A percentile compares a stretch with the other conserved stretches of the same genome.
These are phyloP conservation scores for Alopecurus myosuroides DNA, from an alignment of 176 grass and related monocot genomes.

Conservation along the genomic window DNA sequence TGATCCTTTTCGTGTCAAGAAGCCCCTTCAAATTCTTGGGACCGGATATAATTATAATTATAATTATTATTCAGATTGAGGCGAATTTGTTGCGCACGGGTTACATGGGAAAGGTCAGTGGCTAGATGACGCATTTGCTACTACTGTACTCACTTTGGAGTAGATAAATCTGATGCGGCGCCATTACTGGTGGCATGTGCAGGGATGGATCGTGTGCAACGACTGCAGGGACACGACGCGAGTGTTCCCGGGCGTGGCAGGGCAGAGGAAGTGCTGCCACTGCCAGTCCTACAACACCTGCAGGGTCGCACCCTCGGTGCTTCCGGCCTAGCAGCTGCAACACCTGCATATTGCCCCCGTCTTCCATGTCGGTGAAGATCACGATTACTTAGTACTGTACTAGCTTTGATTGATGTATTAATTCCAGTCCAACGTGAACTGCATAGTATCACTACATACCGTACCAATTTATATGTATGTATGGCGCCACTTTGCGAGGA, in stretches of 20 bases:
- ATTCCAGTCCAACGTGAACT: constrained; percentile 23
- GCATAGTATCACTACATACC: not conserved
- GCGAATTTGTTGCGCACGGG: constrained; percentile 30
- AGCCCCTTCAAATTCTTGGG: not conserved
- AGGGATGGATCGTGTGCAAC: constrained; percentile 91
- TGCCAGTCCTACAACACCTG: constrained; percentile 82
- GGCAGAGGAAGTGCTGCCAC: constrained; percentile 73
- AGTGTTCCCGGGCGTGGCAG: constrained; percentile 47
- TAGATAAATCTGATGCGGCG: not conserved
- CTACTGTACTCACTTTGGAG: not conserved
- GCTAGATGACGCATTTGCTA: not conserved
- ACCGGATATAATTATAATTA: not conserved
- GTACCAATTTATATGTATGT: not conserved
- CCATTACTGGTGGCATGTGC: not conserved
- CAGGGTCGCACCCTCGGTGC: constrained; percentile 46
- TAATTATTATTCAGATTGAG: constrained; percentile 46
- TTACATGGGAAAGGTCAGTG: constrained; percentile 55
- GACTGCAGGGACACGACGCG: constrained; percentile 83
- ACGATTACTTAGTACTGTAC: not conserved
- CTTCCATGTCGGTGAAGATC: not conserved
- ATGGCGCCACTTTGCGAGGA: not conserved
- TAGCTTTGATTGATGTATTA: not conserved
- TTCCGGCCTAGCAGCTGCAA: not conserved
- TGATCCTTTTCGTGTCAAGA: not conserved
- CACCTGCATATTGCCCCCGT: not conserved